A percentile compares a stretch with the other conserved stretches of the same genome.
Evolutionary conservation across 1,284 basidiomycete species (phyloP).

Genomic region (Somion occarium): DNA sequence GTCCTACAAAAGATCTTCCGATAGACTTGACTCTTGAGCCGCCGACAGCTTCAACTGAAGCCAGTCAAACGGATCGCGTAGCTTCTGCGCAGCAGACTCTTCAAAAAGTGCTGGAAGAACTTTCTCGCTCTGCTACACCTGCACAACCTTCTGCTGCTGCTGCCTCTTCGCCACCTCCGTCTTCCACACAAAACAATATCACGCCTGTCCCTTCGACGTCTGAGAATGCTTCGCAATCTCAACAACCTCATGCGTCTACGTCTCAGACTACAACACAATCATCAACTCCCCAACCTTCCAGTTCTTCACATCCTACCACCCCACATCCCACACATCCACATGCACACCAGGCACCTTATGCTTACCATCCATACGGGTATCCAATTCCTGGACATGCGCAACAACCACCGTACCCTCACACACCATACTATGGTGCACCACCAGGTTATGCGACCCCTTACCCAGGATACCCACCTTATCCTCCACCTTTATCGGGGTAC

Average conservation of each 20-base stretch:
- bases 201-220: conserved; percentile 1
- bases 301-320: conserved; percentile 19
- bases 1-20: conserved; percentile 1
- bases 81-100: not conserved
- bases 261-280: conserved; percentile 8
- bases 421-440: conserved; percentile 48
- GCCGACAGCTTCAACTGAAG: not conserved
- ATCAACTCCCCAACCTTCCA: conserved; percentile 18
- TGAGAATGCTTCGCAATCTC: not conserved
- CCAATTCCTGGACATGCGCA: conserved; percentile 16
- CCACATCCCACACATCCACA: conserved; percentile 10
- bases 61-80: not conserved
- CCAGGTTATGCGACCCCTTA: conserved; percentile 14
- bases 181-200: not conserved
- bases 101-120: conserved; percentile 1
- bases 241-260: not conserved
- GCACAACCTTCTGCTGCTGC: not conserved
- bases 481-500: conserved; percentile 26
- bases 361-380: conserved; percentile 26
- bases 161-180: conserved; percentile 1
- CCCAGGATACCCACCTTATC: conserved; percentile 22
- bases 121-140: not conserved
- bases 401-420: conserved; percentile 27
- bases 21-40: not conserved
- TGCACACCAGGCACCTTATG: conserved; percentile 21